Conservation (phyloP, 768 basidiomycete genomes). For the Melanogaster broomeanus region DNA sequence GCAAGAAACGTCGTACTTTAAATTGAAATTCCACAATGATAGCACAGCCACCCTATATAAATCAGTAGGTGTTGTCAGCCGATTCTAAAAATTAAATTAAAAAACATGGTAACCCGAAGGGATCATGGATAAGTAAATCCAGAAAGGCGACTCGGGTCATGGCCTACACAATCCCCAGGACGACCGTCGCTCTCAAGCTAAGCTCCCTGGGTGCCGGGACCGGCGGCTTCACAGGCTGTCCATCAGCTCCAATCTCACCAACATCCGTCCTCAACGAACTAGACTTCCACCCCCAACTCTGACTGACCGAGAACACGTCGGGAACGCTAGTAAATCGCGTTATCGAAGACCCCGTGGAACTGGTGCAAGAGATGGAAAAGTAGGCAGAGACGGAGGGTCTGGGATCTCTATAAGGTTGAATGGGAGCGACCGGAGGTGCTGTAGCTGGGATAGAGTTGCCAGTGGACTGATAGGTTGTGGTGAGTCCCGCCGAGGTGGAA, state of each 20-base stretch:
- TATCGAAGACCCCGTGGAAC: conserved; percentile 76
- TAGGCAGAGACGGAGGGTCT: conserved; percentile 73
- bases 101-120: no score
- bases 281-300: conserved; percentile 95
- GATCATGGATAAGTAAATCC: no score
- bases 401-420: conserved; percentile 76
- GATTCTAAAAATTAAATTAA: no score
- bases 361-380: conserved; percentile 82
- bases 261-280: conserved; percentile 54
- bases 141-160: background rate
- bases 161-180: conserved; percentile 68
- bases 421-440: conserved; percentile 48
- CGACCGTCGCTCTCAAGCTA: conserved; percentile 78
- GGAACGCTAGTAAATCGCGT: conserved; percentile 86
- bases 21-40: no score
- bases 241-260: conserved; percentile 38
- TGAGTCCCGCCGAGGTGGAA: conserved; percentile 17
- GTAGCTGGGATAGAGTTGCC: conserved; percentile 39
- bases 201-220: conserved; percentile 41
- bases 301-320: conserved; percentile 79
- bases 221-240: conserved; percentile 31
- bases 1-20: no score
- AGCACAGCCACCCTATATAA: no score
- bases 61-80: no score
- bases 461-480: conserved; percentile 24